These are phyloP conservation scores for Penicillium fuscoglaucum DNA, from an alignment of 2,329 filamentous ascomycete species.

Conservation along the genomic window DNA sequence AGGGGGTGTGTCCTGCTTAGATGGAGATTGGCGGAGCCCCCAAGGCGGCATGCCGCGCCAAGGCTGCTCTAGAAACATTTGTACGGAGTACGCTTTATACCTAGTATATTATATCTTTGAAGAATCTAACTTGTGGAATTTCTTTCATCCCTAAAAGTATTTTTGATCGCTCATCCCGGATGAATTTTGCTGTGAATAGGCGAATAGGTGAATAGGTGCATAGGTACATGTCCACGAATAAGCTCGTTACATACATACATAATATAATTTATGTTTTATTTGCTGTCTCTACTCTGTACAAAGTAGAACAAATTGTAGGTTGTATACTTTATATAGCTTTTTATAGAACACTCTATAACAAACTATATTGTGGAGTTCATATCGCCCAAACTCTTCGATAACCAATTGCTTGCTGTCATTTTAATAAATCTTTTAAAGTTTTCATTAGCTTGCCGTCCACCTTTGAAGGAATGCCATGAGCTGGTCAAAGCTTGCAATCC, in stretches of 20 bases:
- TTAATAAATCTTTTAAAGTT: neutral
- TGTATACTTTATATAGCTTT: neutral
- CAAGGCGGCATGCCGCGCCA: neutral
- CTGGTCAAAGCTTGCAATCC: neutral
- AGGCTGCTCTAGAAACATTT: neutral
- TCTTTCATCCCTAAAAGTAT: neutral
- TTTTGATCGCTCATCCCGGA: neutral
- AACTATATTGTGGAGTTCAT: neutral
- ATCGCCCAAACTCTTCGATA: neutral
- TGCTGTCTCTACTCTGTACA: neutral
- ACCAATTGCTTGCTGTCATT: neutral
- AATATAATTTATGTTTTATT: neutral
- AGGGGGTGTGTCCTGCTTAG: neutral
- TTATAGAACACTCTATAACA: neutral
- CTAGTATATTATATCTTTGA: neutral
- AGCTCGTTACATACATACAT: too few species aligned
- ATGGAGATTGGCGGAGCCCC: neutral
- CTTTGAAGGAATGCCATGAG: neutral
- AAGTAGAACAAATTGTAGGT: neutral
- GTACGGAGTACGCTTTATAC: neutral
- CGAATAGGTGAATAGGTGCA: neutral
- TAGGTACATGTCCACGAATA: neutral
- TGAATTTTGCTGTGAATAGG: neutral
- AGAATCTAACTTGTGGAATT: neutral
- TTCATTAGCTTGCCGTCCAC: neutral